A percentile compares a stretch with the other conserved stretches of the same genome.
phyloP scores from a whole-genome alignment of 352 stramenopile genomes.

The Pythium folliculosum region DNA sequence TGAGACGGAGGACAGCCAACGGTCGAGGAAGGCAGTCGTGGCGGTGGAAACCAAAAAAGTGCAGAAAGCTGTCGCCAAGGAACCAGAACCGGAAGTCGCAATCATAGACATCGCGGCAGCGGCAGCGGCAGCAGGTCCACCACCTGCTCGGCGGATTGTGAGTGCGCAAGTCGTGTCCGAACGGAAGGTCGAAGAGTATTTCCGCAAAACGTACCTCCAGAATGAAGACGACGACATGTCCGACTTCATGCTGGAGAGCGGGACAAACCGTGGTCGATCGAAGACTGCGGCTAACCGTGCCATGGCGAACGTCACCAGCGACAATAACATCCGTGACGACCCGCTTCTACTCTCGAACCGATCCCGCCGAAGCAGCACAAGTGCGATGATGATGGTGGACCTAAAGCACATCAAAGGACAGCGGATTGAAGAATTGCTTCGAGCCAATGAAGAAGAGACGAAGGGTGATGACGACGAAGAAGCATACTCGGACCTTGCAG shows the following conservation, averaged over 20 bases:
- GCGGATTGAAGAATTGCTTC: conserved; percentile 23
- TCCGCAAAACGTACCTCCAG: conserved; percentile 36
- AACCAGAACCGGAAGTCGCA: background rate
- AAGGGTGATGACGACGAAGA: conserved; percentile 17
- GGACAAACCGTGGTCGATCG: conserved; percentile 8
- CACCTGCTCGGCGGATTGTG: conserved; percentile 33
- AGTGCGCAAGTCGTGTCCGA: conserved; percentile 45
- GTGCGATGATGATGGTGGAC: conserved; percentile 21
- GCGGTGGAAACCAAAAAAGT: background rate
- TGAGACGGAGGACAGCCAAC: conserved; percentile 34
- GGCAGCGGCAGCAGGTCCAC: conserved; percentile 19
- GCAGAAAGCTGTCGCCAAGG: background rate
- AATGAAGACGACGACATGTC: conserved; percentile 30
- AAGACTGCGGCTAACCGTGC: conserved; percentile 16
- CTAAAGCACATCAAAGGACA: conserved; percentile 18
- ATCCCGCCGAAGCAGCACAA: conserved; percentile 21
- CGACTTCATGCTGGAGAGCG: conserved; percentile 18
- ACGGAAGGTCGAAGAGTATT: conserved; percentile 54
- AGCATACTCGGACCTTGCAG: background rate
- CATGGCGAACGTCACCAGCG: background rate
- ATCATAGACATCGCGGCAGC: background rate
- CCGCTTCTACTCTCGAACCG: background rate
- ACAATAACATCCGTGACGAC: background rate
- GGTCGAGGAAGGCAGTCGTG: conserved; percentile 1
- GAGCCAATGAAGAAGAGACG: conserved; percentile 25